Base-by-base conservation (phyloP, 164 flowering plant species). In the Aristolochia fimbriata region DNA sequence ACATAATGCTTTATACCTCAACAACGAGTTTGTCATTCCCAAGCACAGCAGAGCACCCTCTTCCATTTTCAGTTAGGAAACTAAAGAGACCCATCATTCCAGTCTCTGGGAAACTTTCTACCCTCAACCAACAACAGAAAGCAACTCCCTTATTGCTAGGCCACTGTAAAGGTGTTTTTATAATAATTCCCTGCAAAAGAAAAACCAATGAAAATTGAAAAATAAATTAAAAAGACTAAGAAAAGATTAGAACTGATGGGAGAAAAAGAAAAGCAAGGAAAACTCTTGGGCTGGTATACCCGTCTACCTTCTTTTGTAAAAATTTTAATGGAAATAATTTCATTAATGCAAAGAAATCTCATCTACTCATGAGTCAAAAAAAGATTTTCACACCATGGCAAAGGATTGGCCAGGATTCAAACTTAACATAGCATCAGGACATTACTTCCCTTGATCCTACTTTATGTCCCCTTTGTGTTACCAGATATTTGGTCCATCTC, bases 61-160 rank as follows among this genome's bases (percentile, higher is more conserved):
- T 83, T 53, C 96, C 96, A 76, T 75, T 83, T 70, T 88, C 97
- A 55, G 96, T 70, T 14, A 85, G 84, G 73, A 94, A 94, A 77
- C 83, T 76, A 63, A 94, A 94, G 37, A 94, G 91, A 47, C 91
- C 88, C 88, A 94, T 80, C 27, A 80, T 68, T 64, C 97, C 94
- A 77, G 27, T 68, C 58, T 73, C 71, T 12, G 96, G 96, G 51
- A 84, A 88, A 68, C 68, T 80, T 75, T 94, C 97, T 54, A 94
- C 82, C 77, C 99, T 81, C 47, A 87, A 77, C 99, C 99, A 94
- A 69, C 99, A 94, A 11, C 93, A 82, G 76, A 94, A 91, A 21
- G 97, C 84, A 74, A 88, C 87, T n/a, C 99, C 99, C 72, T 81
- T 88, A 62, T 73, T 80, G 60, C 73, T 72, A 70, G 99, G 99